Evolutionary conservation across 2,329 filamentous ascomycete genomes (phyloP).

Genomic region (Ambrosiella beaveri): DNA sequence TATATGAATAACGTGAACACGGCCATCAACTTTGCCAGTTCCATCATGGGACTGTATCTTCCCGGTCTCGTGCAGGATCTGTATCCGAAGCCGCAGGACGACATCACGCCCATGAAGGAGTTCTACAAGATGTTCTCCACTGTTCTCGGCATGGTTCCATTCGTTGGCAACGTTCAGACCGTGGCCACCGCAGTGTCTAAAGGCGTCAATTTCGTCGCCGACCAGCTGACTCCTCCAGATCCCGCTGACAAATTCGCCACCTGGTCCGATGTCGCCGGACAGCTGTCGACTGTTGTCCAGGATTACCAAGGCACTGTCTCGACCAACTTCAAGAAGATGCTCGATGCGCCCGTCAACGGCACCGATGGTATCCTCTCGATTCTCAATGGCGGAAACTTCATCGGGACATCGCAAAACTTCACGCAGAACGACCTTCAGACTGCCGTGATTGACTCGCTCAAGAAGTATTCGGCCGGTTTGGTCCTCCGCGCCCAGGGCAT

Average conservation of each 20-base stretch:
- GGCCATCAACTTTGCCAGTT: slow-evolving; percentile 13
- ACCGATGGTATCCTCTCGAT: slow-evolving; percentile 6
- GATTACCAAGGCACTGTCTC: slow-evolving; percentile 9
- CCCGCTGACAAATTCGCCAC: slow-evolving; percentile 4
- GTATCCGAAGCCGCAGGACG: slow-evolving; percentile 11
- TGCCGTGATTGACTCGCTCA: slow-evolving; percentile 6
- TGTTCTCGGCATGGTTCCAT: slow-evolving; percentile 11
- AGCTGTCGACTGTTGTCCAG: slow-evolving; percentile 8
- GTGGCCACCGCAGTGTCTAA: neutral
- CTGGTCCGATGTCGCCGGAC: slow-evolving; percentile 8
- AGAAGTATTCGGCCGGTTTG: slow-evolving; percentile 8
- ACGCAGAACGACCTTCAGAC: slow-evolving; percentile 13
- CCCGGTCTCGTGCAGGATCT: slow-evolving; percentile 13
- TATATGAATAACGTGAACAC: slow-evolving; percentile 15
- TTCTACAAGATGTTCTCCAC: slow-evolving; percentile 12
- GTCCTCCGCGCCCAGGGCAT: slow-evolving; percentile 11
- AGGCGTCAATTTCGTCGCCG: neutral
- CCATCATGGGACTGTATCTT: slow-evolving; percentile 12
- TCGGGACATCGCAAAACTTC: slow-evolving; percentile 12
- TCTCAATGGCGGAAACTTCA: slow-evolving; percentile 11
- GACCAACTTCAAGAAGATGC: slow-evolving; percentile 6
- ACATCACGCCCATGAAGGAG: slow-evolving; percentile 10
- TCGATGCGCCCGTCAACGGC: slow-evolving; percentile 11
- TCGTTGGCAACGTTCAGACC: slow-evolving; percentile 9
- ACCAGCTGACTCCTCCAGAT: slow-evolving; percentile 2